A percentile compares a stretch with the other conserved stretches of the same genome.
phyloP scores from a whole-genome alignment of 2,329 filamentous ascomycete species.

The Ophiostoma tasmaniense region DNA sequence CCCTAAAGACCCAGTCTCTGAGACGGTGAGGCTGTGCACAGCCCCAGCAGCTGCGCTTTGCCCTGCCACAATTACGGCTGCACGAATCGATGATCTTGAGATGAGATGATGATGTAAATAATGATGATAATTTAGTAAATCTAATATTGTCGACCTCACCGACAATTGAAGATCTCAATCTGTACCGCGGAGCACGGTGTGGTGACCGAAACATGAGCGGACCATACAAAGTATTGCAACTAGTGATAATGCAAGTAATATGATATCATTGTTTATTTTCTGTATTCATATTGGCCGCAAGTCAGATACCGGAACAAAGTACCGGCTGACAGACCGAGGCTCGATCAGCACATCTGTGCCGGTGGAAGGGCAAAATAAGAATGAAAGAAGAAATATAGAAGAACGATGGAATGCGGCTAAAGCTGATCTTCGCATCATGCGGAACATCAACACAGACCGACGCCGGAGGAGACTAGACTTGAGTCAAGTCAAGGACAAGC shows the following conservation, averaged over 20 bases:
- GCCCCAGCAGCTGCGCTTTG: constrained; percentile 2
- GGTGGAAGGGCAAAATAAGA: not conserved
- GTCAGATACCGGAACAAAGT: not conserved
- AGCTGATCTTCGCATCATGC: not conserved
- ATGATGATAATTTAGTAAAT: not conserved
- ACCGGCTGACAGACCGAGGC: not conserved
- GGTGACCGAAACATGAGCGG: not conserved
- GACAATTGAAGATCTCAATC: not conserved
- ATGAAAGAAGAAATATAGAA: not conserved
- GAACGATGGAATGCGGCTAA: not conserved
- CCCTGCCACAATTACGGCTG: not conserved
- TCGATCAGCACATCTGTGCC: not conserved
- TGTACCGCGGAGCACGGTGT: not conserved
- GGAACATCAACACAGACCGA: not conserved
- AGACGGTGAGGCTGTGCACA: constrained; percentile 4
- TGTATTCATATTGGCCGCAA: not conserved
- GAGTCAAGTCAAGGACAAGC: not conserved
- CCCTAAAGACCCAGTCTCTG: not conserved
- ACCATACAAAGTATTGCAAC: not conserved
- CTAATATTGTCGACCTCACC: not conserved
- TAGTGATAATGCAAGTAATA: not conserved
- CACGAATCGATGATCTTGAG: not conserved
- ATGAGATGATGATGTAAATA: not conserved
- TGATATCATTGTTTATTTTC: not conserved
- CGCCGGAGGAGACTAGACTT: not conserved